Evolutionary conservation across 768 basidiomycete genomes (phyloP).

Genomic region (Panaeolus papilionaceus): DNA sequence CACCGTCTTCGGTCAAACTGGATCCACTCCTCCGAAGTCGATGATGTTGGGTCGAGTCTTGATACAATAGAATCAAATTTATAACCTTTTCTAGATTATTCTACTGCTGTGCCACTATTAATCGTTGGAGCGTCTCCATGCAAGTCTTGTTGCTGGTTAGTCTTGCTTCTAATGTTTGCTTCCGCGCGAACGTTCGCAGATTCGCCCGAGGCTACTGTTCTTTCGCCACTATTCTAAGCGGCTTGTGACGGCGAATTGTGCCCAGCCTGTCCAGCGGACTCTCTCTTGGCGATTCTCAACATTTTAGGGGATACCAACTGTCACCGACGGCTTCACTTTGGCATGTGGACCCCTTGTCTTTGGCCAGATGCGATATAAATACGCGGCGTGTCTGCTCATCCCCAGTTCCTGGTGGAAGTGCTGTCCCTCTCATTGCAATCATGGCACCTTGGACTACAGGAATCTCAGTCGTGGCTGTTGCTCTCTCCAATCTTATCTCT

Average conservation of each 20-base stretch:
- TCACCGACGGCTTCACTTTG: conserved; percentile 6
- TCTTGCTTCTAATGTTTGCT: background rate
- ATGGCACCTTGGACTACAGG: conserved; percentile 3
- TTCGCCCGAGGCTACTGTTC: background rate
- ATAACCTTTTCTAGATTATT: background rate
- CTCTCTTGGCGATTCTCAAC: conserved; percentile 11
- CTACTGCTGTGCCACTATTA: background rate
- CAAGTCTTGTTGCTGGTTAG: background rate
- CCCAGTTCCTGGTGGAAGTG: background rate
- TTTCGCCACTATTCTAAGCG: background rate
- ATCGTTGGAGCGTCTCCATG: conserved; percentile 1
- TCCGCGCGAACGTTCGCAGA: background rate
- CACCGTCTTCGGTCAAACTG: conserved; percentile 9
- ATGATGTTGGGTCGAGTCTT: background rate
- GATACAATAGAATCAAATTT: background rate
- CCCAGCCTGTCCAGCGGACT: background rate
- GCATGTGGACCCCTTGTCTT: conserved; percentile 11
- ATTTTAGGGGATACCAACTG: conserved; percentile 5
- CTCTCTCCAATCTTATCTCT: conserved; percentile 4
- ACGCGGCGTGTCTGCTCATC: background rate
- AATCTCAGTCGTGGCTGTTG: conserved; percentile 9
- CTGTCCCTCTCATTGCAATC: background rate
- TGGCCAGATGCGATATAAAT: conserved; percentile 3
- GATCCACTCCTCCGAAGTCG: conserved; percentile 1
- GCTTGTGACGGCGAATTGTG: background rate